These are phyloP conservation scores for Solanum lycopersicoides DNA, from an alignment of 257 asterid species.

Conservation along the genomic window DNA sequence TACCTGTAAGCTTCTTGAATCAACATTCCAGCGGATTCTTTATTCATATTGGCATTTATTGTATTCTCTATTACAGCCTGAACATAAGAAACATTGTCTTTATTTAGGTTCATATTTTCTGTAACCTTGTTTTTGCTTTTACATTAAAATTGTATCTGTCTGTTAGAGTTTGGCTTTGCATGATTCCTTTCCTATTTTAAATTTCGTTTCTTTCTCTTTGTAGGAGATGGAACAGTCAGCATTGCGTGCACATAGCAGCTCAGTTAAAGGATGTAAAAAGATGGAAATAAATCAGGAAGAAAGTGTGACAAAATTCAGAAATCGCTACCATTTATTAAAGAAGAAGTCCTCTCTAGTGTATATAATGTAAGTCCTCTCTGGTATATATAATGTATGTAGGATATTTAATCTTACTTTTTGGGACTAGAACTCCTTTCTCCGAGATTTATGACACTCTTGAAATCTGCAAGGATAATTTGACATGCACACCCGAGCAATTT, in stretches of 20 bases:
- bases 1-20: not conserved
- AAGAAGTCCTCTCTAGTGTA: conserved; percentile 64
- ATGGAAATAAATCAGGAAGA: conserved; percentile 37
- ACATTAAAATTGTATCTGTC: not conserved
- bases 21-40: not conserved
- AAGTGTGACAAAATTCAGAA: conserved; percentile 25
- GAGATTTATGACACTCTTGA: conserved; percentile 2
- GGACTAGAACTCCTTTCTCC: not conserved
- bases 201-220: conserved; percentile 5
- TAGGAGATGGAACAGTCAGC: conserved; percentile 82
- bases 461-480: conserved; percentile 59
- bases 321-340: conserved; percentile 72
- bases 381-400: conserved; percentile 40
- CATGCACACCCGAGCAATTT: conserved; percentile 81
- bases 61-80: not conserved
- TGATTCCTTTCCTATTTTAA: not conserved
- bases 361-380: conserved; percentile 59
- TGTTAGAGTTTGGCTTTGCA: not conserved
- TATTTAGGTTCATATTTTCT: not conserved
- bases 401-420: not conserved
- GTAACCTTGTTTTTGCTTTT: not conserved
- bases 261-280: conserved; percentile 30
- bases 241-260: conserved; percentile 59
- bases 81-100: not conserved
- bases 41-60: not conserved